Conservation (phyloP, 2,329 filamentous ascomycete species). For the Hymenoscyphus fructigenus region DNA sequence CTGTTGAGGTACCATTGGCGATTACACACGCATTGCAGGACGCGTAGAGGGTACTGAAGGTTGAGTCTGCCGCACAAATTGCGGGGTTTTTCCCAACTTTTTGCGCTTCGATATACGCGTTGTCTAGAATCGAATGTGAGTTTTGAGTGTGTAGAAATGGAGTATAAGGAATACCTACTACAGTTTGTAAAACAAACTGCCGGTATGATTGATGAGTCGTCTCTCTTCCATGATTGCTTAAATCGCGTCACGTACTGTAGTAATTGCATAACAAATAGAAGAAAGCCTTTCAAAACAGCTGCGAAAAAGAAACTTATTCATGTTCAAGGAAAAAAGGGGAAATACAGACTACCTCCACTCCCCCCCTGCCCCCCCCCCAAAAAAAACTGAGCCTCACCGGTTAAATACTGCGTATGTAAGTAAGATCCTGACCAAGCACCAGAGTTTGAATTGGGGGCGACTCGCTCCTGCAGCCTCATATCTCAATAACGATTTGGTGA, state of each 20-base stretch:
- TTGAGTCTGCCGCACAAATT: neutral
- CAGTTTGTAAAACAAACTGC: neutral
- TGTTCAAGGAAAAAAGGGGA: too few relatives aligned
- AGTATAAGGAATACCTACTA: neutral
- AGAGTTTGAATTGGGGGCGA: too few relatives aligned
- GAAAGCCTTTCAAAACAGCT: too few relatives aligned
- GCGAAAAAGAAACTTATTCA: too few relatives aligned
- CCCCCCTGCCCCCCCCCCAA: too few relatives aligned
- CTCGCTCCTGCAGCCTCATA: too few relatives aligned
- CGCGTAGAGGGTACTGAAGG: neutral
- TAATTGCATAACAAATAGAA: too few relatives aligned
- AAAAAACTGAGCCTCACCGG: too few relatives aligned
- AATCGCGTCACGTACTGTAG: neutral
- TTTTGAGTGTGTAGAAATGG: neutral
- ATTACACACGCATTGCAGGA: neutral
- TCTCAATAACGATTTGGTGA: too few relatives aligned
- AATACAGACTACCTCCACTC: too few relatives aligned
- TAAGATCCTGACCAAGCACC: too few relatives aligned
- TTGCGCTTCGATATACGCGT: neutral
- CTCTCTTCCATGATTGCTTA: neutral
- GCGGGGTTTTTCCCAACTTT: neutral
- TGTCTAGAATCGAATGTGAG: neutral
- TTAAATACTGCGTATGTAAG: too few relatives aligned
- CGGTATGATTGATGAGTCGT: neutral
- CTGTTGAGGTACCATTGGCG: neutral